These are phyloP conservation scores for Macrolepiota fuliginosa DNA, from an alignment of 768 basidiomycete genomes.

Conservation along the genomic window DNA sequence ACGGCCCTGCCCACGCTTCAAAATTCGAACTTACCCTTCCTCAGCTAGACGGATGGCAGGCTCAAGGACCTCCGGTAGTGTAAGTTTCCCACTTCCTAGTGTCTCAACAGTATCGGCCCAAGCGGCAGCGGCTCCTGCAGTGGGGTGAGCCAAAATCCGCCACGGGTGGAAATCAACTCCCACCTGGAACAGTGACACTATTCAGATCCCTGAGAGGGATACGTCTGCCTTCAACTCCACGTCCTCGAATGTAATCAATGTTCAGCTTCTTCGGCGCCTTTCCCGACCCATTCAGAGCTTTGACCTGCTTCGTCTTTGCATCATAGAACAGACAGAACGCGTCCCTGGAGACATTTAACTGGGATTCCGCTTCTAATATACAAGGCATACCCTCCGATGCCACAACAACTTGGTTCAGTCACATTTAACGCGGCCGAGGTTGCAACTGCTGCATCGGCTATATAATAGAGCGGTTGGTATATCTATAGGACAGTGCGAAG, in stretches of 20 bases:
- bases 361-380: slow-evolving; percentile 1
- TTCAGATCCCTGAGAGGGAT: slow-evolving; percentile 86
- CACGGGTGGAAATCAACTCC: neutral
- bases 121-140: slow-evolving; percentile 83
- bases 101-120: slow-evolving; percentile 88
- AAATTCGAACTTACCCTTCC: slow-evolving; percentile 61
- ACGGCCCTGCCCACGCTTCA: neutral
- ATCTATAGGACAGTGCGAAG: neutral
- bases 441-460: slow-evolving; percentile 94
- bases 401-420: slow-evolving; percentile 84
- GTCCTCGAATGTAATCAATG: slow-evolving; percentile 66
- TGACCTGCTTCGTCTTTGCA: slow-evolving; percentile 76
- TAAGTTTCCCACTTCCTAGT: slow-evolving; percentile 74
- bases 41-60: slow-evolving; percentile 93
- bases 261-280: slow-evolving; percentile 77
- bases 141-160: neutral
- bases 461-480: neutral
- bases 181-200: slow-evolving; percentile 85
- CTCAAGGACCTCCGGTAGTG: slow-evolving; percentile 66
- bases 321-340: slow-evolving; percentile 94
- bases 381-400: slow-evolving; percentile 78
- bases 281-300: slow-evolving; percentile 92
- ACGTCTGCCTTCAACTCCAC: slow-evolving; percentile 59
- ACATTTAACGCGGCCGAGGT: slow-evolving; percentile 91
- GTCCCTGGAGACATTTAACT: slow-evolving; percentile 45